phyloP scores from a whole-genome alignment of 768 basidiomycete genomes.

The Amyloporia xantha region DNA sequence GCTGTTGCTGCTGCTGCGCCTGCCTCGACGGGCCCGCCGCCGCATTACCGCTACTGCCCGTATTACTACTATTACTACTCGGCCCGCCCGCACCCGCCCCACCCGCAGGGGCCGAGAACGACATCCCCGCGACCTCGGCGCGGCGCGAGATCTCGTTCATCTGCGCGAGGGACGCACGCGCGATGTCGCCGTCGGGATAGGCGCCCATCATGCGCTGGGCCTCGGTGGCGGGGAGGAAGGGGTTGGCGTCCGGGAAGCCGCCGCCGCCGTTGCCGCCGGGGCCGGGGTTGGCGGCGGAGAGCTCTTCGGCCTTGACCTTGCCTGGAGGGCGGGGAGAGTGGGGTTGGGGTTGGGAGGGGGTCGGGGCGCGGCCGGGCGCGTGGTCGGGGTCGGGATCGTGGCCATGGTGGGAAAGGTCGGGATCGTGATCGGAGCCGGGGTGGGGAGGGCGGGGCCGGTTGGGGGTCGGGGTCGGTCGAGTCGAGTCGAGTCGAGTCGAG shows the following conservation, averaged over 20 bases:
- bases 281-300: constrained; percentile 9
- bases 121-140: constrained; percentile 40
- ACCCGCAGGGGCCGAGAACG: constrained; percentile 27
- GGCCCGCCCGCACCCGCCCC: constrained; percentile 22
- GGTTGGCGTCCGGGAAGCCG: constrained; percentile 29
- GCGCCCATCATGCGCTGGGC: constrained; percentile 44
- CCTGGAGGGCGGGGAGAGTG: constrained; percentile 15
- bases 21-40: constrained; percentile 1
- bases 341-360: not conserved
- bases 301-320: constrained; percentile 28
- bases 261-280: constrained; percentile 8
- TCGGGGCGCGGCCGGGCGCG: not conserved
- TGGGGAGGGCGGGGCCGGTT: not conserved
- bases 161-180: constrained; percentile 62
- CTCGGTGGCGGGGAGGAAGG: constrained; percentile 53
- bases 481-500: not conserved
- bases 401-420: not conserved
- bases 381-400: too few species aligned
- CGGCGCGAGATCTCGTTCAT: constrained; percentile 75
- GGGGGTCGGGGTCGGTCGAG: not conserved
- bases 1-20: constrained; percentile 1
- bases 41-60: not conserved
- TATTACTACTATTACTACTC: not conserved
- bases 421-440: not conserved
- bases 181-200: constrained; percentile 52